These are phyloP conservation scores for Kitagawia praeruptora DNA, from an alignment of 129 eudicot species.

Conservation along the genomic window DNA sequence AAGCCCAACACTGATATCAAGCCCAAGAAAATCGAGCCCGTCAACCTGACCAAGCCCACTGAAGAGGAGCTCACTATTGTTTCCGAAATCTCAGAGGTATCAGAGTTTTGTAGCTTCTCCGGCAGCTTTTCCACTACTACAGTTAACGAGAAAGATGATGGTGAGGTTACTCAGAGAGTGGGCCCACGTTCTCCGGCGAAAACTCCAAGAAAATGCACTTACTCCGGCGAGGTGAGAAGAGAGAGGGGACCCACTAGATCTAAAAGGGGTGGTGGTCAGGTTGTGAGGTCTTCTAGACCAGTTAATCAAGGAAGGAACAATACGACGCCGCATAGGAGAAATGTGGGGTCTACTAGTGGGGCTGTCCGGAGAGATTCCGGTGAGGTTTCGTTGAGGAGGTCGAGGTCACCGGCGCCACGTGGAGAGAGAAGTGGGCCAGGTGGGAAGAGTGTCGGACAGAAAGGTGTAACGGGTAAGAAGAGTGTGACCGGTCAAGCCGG, in stretches of 20 bases:
- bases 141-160: conserved; percentile 38
- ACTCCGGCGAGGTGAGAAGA: conserved; percentile 9
- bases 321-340: conserved; percentile 20
- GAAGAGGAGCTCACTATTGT: conserved; percentile 1
- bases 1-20: background rate
- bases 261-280: conserved; percentile 18
- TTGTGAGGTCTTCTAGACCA: conserved; percentile 22
- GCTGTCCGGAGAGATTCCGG: conserved; percentile 24
- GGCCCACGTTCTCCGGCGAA: conserved; percentile 21
- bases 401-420: conserved; percentile 54
- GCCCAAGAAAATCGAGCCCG: conserved; percentile 1
- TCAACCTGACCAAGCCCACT: conserved; percentile 5
- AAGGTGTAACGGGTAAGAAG: background rate
- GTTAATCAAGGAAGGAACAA: conserved; percentile 17
- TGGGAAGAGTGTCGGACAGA: conserved; percentile 20
- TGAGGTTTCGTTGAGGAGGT: conserved; percentile 26
- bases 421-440: conserved; percentile 22
- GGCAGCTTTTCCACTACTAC: conserved; percentile 57
- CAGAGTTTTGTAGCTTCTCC: conserved; percentile 55
- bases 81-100: conserved; percentile 38
- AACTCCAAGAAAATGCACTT: conserved; percentile 13
- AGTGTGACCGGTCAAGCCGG: conserved; percentile 14
- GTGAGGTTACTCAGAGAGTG: conserved; percentile 46
- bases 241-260: conserved; percentile 26
- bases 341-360: conserved; percentile 14